phyloP scores from a whole-genome alignment of 306 rosid species.

The Hippophae gyantsensis region DNA sequence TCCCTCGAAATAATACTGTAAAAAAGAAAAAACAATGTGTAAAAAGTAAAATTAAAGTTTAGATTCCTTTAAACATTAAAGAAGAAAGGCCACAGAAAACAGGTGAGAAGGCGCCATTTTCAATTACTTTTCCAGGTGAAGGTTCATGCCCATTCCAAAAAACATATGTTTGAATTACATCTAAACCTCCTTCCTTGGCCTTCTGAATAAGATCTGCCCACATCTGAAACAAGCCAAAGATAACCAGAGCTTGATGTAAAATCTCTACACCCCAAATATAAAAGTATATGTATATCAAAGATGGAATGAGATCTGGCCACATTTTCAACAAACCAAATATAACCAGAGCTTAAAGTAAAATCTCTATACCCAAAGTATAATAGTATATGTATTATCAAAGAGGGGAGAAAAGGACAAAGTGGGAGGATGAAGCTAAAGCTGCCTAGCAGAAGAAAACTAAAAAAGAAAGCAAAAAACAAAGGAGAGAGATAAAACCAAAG shows the following conservation, averaged over 20 bases:
- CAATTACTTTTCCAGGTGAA: conserved; percentile 73
- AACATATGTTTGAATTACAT: conserved; percentile 92
- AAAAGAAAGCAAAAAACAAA: background rate
- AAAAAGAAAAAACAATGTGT: background rate
- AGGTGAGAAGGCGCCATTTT: conserved; percentile 17
- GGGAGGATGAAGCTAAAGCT: conserved; percentile 23
- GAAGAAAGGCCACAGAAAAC: conserved; percentile 2
- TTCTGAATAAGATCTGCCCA: conserved; percentile 99
- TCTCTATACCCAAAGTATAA: background rate
- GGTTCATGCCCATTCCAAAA: conserved; percentile 99
- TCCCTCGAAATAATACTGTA: conserved; percentile 83
- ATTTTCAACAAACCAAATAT: conserved; percentile 36
- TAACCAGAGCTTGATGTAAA: background rate
- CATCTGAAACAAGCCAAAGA: conserved; percentile 46
- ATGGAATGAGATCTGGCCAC: conserved; percentile 97
- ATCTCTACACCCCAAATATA: background rate
- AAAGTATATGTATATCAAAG: background rate
- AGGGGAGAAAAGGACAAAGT: background rate
- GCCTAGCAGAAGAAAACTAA: conserved; percentile 11
- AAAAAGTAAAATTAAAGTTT: conserved; percentile 6
- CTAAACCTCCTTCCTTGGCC: conserved; percentile 96
- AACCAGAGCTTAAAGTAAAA: background rate
- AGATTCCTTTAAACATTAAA: background rate
- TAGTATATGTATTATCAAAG: background rate
- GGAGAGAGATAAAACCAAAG: background rate